Percentiles rank a stretch among this genome's conserved stretches.
phyloP scores from a whole-genome alignment of 768 basidiomycete genomes.

The Mycena latifolia region DNA sequence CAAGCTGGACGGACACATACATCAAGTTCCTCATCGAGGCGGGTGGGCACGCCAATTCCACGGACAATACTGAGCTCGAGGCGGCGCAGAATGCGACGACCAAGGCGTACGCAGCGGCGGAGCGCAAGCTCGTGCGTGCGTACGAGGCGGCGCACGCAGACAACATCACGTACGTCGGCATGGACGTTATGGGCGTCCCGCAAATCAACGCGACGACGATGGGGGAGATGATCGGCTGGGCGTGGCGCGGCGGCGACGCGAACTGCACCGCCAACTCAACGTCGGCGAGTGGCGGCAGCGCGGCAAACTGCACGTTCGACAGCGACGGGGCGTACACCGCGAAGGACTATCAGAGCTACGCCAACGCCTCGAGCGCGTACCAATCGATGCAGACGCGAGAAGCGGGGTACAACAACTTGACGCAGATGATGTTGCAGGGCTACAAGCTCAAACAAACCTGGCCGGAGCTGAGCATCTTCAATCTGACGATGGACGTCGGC shows the following conservation, averaged over 20 bases:
- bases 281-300: neutral
- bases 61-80: neutral
- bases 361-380: neutral
- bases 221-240: neutral
- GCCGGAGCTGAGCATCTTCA: neutral
- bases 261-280: constrained; percentile 1
- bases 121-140: constrained; percentile 12
- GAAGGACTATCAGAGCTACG: neutral
- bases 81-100: neutral
- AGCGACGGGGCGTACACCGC: constrained; percentile 6
- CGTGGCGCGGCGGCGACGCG: neutral
- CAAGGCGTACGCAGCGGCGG: neutral
- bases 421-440: neutral
- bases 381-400: neutral
- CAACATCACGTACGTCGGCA: constrained; percentile 7
- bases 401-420: too few relatives aligned
- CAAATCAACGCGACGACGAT: neutral
- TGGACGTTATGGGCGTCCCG: neutral
- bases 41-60: neutral
- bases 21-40: constrained; percentile 6
- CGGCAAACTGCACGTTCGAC: neutral
- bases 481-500: constrained; percentile 13
- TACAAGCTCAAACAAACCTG: neutral
- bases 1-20: constrained; percentile 10
- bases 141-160: constrained; percentile 10